Conservation (phyloP, 768 basidiomycete species). For the Leucosporidium scottii region DNA sequence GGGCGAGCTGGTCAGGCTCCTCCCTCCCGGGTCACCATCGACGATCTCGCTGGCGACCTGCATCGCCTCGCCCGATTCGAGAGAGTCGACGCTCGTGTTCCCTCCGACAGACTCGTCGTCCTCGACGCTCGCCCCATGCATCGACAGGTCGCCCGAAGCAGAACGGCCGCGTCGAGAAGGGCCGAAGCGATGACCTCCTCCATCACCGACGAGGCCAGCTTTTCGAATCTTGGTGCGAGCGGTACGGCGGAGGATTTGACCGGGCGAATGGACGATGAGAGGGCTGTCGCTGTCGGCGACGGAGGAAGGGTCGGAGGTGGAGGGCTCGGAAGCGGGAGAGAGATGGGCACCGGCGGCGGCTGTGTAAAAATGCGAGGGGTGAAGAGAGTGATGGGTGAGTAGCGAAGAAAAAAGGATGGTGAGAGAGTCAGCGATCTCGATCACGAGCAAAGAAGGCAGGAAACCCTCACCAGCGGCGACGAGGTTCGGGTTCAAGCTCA, state of each 20-base stretch:
- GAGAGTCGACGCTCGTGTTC: neutral
- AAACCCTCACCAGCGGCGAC: slow-evolving; percentile 21
- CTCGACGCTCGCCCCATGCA: neutral
- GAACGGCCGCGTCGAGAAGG: slow-evolving; percentile 47
- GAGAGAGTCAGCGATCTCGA: too few species aligned
- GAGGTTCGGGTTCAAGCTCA: slow-evolving; percentile 32
- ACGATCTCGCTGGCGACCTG: neutral
- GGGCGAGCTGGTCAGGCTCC: neutral
- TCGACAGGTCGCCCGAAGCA: neutral
- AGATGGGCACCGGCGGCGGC: too few species aligned
- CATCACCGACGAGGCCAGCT: slow-evolving; percentile 63
- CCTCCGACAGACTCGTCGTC: neutral
- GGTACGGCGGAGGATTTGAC: slow-evolving; percentile 79
- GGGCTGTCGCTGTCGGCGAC: slow-evolving; percentile 45
- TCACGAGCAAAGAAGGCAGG: too few species aligned
- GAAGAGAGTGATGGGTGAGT: neutral
- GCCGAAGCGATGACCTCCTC: slow-evolving; percentile 72
- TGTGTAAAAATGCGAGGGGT: too few species aligned
- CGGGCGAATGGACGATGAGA: slow-evolving; percentile 76
- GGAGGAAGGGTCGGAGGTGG: neutral
- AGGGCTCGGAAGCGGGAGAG: neutral
- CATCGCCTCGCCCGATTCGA: neutral
- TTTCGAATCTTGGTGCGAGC: slow-evolving; percentile 96
- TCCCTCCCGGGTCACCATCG: slow-evolving; percentile 24
- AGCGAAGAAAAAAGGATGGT: too few species aligned